These are phyloP conservation scores for Graphiopsis chlorocephala DNA, from an alignment of 2,329 filamentous ascomycete species.

Conservation along the genomic window DNA sequence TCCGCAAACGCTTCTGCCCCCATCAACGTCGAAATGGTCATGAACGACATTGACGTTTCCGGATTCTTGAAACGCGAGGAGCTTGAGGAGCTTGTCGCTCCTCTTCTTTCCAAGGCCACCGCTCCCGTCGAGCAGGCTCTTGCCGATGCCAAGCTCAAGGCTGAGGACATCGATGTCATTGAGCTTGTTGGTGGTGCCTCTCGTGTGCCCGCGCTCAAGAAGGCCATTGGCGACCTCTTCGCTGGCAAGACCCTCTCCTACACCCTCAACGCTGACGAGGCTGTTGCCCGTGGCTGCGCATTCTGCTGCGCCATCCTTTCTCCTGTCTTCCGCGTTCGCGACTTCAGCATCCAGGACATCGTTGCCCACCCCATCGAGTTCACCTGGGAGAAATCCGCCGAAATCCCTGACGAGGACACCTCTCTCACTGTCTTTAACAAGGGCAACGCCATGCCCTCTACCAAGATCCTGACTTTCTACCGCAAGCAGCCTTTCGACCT, in stretches of 20 bases:
- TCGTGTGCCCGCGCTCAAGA: slow-evolving; percentile 90
- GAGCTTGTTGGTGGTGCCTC: slow-evolving; percentile 95
- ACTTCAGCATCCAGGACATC: slow-evolving; percentile 96
- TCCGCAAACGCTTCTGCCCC: slow-evolving; percentile 92
- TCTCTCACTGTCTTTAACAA: slow-evolving; percentile 96
- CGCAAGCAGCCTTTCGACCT: slow-evolving; percentile 96
- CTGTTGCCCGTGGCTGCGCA: slow-evolving; percentile 88
- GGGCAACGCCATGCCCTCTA: slow-evolving; percentile 94
- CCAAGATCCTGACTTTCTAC: slow-evolving; percentile 99
- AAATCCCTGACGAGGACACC: slow-evolving; percentile 98
- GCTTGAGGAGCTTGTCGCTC: slow-evolving; percentile 85
- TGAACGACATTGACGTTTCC: slow-evolving; percentile 94
- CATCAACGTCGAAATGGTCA: slow-evolving; percentile 94
- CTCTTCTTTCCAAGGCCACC: slow-evolving; percentile 71
- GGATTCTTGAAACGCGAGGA: slow-evolving; percentile 90
- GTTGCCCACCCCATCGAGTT: slow-evolving; percentile 98
- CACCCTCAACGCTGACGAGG: slow-evolving; percentile 98
- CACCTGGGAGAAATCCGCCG: slow-evolving; percentile 95
- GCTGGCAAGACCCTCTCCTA: slow-evolving; percentile 86
- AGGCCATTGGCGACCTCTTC: slow-evolving; percentile 85
- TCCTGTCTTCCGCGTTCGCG: slow-evolving; percentile 95
- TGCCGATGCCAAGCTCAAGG: slow-evolving; percentile 84
- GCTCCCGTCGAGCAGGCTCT: slow-evolving; percentile 84
- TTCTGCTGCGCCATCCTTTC: slow-evolving; percentile 98
- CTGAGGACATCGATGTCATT: slow-evolving; percentile 87